Percentiles rank a stretch among this genome's conserved stretches.
Conservation (phyloP, 1,284 basidiomycete species). For the Anthracocystis setariae region DNA sequence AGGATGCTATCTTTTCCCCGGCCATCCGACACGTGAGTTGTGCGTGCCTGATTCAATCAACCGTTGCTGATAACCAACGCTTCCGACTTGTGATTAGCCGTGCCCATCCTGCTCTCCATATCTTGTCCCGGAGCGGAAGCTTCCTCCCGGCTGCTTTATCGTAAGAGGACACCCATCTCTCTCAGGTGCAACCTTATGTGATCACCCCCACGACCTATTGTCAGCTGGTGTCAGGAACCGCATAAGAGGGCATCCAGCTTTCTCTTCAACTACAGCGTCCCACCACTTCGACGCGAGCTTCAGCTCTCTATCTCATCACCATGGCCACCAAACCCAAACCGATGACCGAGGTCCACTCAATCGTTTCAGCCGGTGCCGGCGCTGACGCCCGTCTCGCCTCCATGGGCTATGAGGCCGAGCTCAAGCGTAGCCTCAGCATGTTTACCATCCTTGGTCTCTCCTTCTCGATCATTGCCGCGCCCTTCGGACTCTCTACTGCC, state of each 20-base stretch:
- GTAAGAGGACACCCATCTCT: too few relatives aligned
- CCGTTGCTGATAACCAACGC: background rate
- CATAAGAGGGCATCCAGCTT: background rate
- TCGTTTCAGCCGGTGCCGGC: constrained; percentile 51
- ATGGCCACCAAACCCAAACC: constrained; percentile 33
- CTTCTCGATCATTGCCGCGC: constrained; percentile 70
- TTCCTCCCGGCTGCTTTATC: too few relatives aligned
- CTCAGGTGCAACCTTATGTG: too few relatives aligned
- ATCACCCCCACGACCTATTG: too few relatives aligned
- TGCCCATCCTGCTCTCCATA: too few relatives aligned
- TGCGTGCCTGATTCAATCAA: background rate
- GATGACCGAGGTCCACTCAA: constrained; percentile 49
- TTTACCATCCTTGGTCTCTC: constrained; percentile 69
- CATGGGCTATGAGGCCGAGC: constrained; percentile 70
- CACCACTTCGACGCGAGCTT: background rate
- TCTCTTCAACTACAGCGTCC: background rate
- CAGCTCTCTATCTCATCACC: background rate
- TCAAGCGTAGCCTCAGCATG: constrained; percentile 70
- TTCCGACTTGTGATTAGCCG: background rate
- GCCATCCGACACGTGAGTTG: background rate
- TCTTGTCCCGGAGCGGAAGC: too few relatives aligned
- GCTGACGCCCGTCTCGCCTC: constrained; percentile 67
- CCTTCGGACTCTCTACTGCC: constrained; percentile 69
- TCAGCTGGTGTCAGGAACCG: too few relatives aligned
- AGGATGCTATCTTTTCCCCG: constrained; percentile 1